Evolutionary conservation across 2,329 filamentous ascomycete genomes (phyloP), one percentile per base, ranked within the genome.

Genomic region (Knufia petricola): DNA sequence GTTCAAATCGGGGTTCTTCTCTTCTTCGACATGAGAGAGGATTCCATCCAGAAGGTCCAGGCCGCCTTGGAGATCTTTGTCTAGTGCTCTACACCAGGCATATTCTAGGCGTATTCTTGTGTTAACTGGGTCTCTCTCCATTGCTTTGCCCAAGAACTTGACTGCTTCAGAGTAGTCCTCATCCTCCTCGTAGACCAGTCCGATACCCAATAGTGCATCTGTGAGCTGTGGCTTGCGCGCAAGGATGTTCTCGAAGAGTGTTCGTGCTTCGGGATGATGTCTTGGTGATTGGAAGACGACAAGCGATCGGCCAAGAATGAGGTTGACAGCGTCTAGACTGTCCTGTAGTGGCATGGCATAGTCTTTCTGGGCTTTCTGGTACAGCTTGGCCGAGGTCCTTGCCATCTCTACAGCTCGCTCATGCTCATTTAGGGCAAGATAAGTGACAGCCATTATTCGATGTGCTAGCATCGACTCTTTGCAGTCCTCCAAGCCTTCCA

Each of bases 101-200:
- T 87, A 80, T 66, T 98, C 94, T 13, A 85, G 84, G 48, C 80
- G 82, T 37, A 98, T 83, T 24, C 82, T 83, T 17, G 88, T 71
- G 57, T 95, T 95, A 9, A 72, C 70, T 1, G 75, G 70, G 60
- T 95, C 87, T 20, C 85, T 78, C 54, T 81, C 64, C 21, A 94
- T 64, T 1, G 92, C 92, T 54, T 86, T 78, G 32, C 76, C 76
- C 10, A 98, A 69, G 60, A 94, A 95, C 23, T 84, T 77, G 32
- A 89, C 80, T 0, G 94, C 92, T 59, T 87, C 76, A 40, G 78
- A 73, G 59, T 86, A 95, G 54, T 96, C 85, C 59, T 95, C 84
- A 55, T 95, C 88, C 59, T 96, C 92, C 64, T 95, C 88, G 40
- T 89, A 83, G 34, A 98, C 90, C 20, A 96, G 68, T 1, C 92